Percentiles rank a stretch among this genome's conserved stretches.
These are phyloP conservation scores for Ceratobasidium sp. DNA, from an alignment of 1,284 basidiomycete species.

Conservation along the genomic window DNA sequence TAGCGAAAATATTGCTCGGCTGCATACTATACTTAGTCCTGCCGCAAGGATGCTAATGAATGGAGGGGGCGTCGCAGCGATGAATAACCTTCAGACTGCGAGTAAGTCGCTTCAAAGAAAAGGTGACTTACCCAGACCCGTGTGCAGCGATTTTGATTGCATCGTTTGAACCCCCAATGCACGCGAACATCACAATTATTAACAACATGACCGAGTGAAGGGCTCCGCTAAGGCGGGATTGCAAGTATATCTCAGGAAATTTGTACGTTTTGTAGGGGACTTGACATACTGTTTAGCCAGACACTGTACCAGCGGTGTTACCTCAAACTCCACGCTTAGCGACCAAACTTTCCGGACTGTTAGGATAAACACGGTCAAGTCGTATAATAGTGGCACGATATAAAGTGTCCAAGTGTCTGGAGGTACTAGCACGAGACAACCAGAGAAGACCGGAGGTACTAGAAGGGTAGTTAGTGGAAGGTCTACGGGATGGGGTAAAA, in stretches of 20 bases:
- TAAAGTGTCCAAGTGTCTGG: background rate
- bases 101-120: background rate
- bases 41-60: conserved; percentile 9
- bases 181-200: background rate
- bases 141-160: conserved; percentile 16
- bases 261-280: too few relatives aligned
- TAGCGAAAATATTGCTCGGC: conserved; percentile 20
- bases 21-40: conserved; percentile 22
- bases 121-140: conserved; percentile 17
- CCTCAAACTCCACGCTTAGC: conserved; percentile 20
- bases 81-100: background rate
- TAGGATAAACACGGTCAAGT: conserved; percentile 1
- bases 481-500: background rate
- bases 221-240: background rate
- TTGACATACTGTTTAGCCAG: conserved; percentile 4
- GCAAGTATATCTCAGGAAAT: background rate
- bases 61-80: background rate
- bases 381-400: conserved; percentile 12
- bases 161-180: background rate
- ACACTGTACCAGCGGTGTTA: background rate
- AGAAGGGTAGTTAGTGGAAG: background rate
- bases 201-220: conserved; percentile 4
- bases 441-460: conserved; percentile 20
- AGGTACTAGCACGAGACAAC: conserved; percentile 12
- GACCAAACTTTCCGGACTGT: background rate